Base-by-base conservation (phyloP, 2,329 filamentous ascomycete species). In the Calycina herbarum region DNA sequence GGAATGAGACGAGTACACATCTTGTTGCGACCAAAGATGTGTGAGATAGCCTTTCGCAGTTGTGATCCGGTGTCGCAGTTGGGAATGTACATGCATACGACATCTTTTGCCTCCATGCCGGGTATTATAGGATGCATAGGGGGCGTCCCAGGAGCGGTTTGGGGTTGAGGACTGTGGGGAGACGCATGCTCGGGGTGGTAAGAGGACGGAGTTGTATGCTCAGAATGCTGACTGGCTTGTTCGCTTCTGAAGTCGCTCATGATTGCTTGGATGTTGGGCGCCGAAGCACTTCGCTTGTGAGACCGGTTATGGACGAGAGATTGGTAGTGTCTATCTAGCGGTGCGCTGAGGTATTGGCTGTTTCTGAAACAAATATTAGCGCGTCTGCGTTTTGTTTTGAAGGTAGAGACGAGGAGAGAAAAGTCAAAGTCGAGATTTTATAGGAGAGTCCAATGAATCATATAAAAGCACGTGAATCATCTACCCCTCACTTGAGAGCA, bases 1-100 rank as follows among this genome's bases (percentile, higher is more conserved):
- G 90, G 90, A 59, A 95, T 91, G 57, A 83, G 81, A 40, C 89
- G 84, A 0, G 92, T 95, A 73, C 87, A 89, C 7, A 85, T 82
- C 78, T 95, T 95, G 81, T 95, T 95, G 45, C 92, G 86, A 27
- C 92, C 92, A 71, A 94, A 94, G 64, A 94, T 85, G 73, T 95
- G 91, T 0, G 90, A 93, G 66, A 94, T 89, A 5, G 89, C 87
- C 78, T 94, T 94, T 59, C 92, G 86, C 29, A 84, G 83, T 64
- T 85, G 82, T 5, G 86, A 87, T 3, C 82, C 82, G 0, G 86
- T 89, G 57, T 85, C 81, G 73, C 87, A 90, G 67, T 84, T 79
- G 1, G 80, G 76, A 17, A 84, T 82, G 68, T 84, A 87, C 79
- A 86, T 83, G 72, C 86, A 89, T 29, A 69, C 63, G 38, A 72